A percentile compares a stretch with the other conserved stretches of the same genome.
These are phyloP conservation scores for Jamesozyma jinghongensis DNA, from an alignment of 805 yeast species.

Conservation along the genomic window DNA sequence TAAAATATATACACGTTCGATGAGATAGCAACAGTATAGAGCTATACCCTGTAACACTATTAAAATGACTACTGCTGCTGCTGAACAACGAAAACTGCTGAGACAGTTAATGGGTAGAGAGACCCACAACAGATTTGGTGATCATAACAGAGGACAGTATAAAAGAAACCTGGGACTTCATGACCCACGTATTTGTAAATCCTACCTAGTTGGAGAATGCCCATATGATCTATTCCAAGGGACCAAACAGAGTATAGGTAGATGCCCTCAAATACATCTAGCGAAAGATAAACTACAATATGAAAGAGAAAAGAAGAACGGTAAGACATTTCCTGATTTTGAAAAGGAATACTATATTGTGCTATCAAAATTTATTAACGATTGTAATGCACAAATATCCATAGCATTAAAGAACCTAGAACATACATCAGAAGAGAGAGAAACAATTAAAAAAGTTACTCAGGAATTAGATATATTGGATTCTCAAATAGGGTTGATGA, in stretches of 20 bases:
- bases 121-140: conserved; percentile 11
- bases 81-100: conserved; percentile 58
- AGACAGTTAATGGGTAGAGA: conserved; percentile 61
- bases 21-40: no score
- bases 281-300: conserved; percentile 68
- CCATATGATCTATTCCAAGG: conserved; percentile 76
- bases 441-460: conserved; percentile 45
- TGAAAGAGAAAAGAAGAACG: conserved; percentile 38
- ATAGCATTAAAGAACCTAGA: conserved; percentile 51
- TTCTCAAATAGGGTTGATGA: conserved; percentile 52
- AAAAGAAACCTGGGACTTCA: conserved; percentile 30
- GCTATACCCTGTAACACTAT: no score
- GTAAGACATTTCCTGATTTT: conserved; percentile 37
- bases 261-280: conserved; percentile 66
- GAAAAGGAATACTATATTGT: conserved; percentile 38
- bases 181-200: conserved; percentile 62
- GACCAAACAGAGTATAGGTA: conserved; percentile 76
- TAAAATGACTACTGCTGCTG: conserved; percentile 46
- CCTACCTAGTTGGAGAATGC: conserved; percentile 77
- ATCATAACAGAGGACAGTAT: conserved; percentile 10
- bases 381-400: conserved; percentile 56
- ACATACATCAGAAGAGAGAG: conserved; percentile 66
- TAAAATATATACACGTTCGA: no score
- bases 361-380: conserved; percentile 49
- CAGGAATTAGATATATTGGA: conserved; percentile 54